phyloP scores from a whole-genome alignment of 106 monocot species.

The Phalaenopsis equestris region DNA sequence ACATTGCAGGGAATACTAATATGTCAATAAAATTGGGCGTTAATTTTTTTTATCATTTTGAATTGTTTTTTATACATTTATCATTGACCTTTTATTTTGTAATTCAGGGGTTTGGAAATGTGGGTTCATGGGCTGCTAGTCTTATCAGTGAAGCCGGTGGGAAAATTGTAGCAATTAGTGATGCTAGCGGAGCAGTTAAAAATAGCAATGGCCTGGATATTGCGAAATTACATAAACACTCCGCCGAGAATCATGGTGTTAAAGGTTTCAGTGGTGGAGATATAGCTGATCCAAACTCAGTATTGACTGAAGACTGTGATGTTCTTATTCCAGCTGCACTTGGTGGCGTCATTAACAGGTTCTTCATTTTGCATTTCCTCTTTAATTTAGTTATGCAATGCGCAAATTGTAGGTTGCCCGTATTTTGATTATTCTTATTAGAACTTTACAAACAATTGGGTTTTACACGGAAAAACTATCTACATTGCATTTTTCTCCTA shows the following conservation, averaged over 20 bases:
- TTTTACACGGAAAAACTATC: background rate
- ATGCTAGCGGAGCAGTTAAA: slow-evolving; percentile 63
- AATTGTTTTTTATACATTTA: background rate
- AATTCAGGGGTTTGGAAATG: slow-evolving; percentile 67
- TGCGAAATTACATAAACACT: slow-evolving; percentile 27
- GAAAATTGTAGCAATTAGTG: slow-evolving; percentile 54
- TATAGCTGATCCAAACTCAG: slow-evolving; percentile 34
- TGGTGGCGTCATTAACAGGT: slow-evolving; percentile 50
- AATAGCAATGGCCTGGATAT: slow-evolving; percentile 58
- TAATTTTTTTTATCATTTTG: background rate
- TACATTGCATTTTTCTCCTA: background rate
- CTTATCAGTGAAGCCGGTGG: slow-evolving; percentile 61
- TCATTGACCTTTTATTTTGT: background rate
- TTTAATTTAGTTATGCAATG: background rate
- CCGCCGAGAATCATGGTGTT: slow-evolving; percentile 29
- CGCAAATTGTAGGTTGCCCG: background rate
- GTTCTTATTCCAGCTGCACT: slow-evolving; percentile 73
- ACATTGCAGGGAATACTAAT: background rate
- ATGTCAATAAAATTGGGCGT: background rate
- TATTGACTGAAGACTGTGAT: slow-evolving; percentile 68
- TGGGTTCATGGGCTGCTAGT: slow-evolving; percentile 65
- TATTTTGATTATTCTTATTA: background rate
- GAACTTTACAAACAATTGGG: background rate
- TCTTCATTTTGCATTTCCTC: background rate
- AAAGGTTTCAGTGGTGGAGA: slow-evolving; percentile 78